Evolutionary conservation across 2,329 filamentous ascomycete genomes (phyloP).

Genomic region (Penicillium freii): DNA sequence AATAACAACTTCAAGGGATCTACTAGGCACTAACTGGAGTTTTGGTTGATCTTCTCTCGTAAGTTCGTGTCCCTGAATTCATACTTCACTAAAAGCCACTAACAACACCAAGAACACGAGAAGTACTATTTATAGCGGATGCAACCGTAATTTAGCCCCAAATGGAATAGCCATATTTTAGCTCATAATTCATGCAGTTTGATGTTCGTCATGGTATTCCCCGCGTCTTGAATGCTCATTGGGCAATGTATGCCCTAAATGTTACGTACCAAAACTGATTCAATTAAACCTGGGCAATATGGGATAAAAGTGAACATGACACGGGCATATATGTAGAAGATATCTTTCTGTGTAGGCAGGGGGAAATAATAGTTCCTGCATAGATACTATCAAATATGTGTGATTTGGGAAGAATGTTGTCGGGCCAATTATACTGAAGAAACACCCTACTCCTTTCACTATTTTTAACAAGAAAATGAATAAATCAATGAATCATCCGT

Average conservation of each 20-base stretch:
- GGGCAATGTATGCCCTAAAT: too few species aligned
- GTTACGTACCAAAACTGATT: neutral
- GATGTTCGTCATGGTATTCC: neutral
- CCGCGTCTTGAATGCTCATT: neutral
- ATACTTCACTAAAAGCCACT: neutral
- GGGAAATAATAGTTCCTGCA: too few species aligned
- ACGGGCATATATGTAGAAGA: too few species aligned
- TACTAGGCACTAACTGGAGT: neutral
- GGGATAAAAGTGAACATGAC: too few species aligned
- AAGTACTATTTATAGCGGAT: neutral
- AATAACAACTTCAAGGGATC: neutral
- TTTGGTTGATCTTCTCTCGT: neutral
- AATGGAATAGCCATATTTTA: too few species aligned
- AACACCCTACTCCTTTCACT: neutral
- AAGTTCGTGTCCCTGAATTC: conserved; percentile 3
- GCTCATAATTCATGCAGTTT: neutral
- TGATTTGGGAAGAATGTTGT: neutral
- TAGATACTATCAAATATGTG: too few species aligned
- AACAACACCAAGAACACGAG: neutral
- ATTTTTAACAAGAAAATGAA: neutral
- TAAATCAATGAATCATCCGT: too few species aligned
- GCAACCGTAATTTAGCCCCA: neutral
- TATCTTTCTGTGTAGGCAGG: too few species aligned
- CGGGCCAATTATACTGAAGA: neutral
- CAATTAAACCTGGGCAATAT: too few species aligned